Percentiles rank a stretch among this genome's conserved stretches.
phyloP scores from a whole-genome alignment of 768 basidiomycete species.

The Suillus discolor region DNA sequence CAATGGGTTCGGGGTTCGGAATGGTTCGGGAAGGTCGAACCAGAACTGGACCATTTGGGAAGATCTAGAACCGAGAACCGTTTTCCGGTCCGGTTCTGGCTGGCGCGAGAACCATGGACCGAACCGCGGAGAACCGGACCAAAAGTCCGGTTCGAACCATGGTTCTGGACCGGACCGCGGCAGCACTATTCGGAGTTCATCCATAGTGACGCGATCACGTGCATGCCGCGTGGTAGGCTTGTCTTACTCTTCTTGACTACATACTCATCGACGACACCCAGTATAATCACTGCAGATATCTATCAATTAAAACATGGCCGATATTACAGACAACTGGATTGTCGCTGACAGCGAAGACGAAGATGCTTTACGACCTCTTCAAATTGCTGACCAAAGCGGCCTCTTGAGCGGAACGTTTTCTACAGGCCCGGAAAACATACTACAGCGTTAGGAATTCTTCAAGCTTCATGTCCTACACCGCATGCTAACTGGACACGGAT shows the following conservation, averaged over 20 bases:
- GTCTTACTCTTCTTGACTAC: not conserved
- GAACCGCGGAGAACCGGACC: too few species aligned
- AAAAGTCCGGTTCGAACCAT: too few species aligned
- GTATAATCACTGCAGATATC: not conserved
- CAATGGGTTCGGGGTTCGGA: too few species aligned
- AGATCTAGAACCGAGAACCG: too few species aligned
- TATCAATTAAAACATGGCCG: slow-evolving; percentile 12
- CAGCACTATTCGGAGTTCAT: too few species aligned
- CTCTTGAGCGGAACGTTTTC: not conserved
- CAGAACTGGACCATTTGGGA: too few species aligned
- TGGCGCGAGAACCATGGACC: too few species aligned
- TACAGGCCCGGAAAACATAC: not conserved
- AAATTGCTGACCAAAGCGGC: not conserved
- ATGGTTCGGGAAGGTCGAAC: too few species aligned
- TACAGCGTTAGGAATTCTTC: not conserved
- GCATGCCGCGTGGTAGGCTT: not conserved
- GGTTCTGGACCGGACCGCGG: too few species aligned
- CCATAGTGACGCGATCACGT: not conserved
- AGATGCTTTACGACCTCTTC: slow-evolving; percentile 9
- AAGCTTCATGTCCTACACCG: not conserved
- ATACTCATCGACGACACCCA: not conserved
- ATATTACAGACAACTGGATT: slow-evolving; percentile 38
- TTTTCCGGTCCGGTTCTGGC: too few species aligned
- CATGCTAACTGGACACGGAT: not conserved
- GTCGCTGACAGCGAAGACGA: slow-evolving; percentile 54